Base-by-base conservation (phyloP, 2,329 filamentous ascomycete species). In the Pyrenophora seminiperda region DNA sequence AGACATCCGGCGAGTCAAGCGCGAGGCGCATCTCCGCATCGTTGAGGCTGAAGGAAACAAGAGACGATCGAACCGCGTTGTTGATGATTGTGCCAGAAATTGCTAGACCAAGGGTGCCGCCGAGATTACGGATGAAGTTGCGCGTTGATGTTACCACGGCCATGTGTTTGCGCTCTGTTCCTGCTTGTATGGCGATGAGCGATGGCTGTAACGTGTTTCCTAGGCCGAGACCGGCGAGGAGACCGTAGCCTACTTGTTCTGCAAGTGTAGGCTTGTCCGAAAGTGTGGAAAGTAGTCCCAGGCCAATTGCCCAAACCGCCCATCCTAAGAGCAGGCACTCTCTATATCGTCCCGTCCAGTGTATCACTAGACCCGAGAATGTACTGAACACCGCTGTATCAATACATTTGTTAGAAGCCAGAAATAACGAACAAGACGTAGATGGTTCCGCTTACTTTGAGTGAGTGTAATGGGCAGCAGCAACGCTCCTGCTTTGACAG, bases 61-160 rank as follows among this genome's bases (percentile, higher is more conserved):
- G 42, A 1, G 48, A 55, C 3, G 18, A 19, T n/a, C 49, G 41
- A 13, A 63, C 33, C 1, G 56, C 53, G n/a, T 62, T 63, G 33
- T 63, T 63, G 53, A 78, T 72, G 4, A 64, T 49, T 2, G 61
- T 61, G 4, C 59, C 61, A 22, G 56, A 56, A n/a, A 86, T 72
- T 0, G 83, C 83, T 0, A 87, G 75, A 0, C 84, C 84, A 11
- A 79, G 75, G 0, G 83, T 76, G 15, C 83, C 84, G 4, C 85
- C 84, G 3, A 83, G 72, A 37, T 79, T 81, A 11, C 85, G 80
- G 54, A 86, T 76, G 63, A 87, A 87, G 57, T 87, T 87, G 1
- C 85, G 77, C 44, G 81, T 79, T 2, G 81, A 83, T 24, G 85
- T 86, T 11, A 86, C 79, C 1, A 87, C 80, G 0, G 85, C 85